These are phyloP conservation scores for Coemansia furcata DNA, from an alignment of 192 early-diverging fungal species.

Conservation along the genomic window DNA sequence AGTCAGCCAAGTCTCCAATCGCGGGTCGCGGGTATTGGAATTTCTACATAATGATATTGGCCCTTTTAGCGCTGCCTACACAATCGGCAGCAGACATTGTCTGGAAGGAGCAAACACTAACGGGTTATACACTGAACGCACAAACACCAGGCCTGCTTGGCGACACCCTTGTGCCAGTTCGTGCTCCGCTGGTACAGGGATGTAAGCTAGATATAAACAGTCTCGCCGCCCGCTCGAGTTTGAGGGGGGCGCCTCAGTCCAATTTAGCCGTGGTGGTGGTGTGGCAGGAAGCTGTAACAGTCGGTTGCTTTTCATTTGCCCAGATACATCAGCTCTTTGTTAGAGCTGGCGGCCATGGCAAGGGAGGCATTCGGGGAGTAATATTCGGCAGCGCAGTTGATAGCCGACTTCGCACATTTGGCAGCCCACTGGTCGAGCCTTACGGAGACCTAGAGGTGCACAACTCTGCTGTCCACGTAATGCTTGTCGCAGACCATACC, in stretches of 20 bases:
- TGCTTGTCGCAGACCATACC: conserved; percentile 7
- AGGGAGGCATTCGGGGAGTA: conserved; percentile 1
- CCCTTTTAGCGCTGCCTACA: not conserved
- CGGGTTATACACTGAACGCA: conserved; percentile 10
- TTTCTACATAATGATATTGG: not conserved
- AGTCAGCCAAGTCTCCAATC: not conserved
- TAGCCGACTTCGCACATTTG: not conserved
- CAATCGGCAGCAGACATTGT: conserved; percentile 3
- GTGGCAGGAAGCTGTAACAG: conserved; percentile 24
- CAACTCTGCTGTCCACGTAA: not conserved
- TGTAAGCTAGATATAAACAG: conserved; percentile 2
- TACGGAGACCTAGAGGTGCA: conserved; percentile 11
- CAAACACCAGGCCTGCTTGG: not conserved
- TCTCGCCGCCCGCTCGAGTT: not conserved
- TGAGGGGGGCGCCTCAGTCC: not conserved
- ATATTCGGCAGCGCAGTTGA: conserved; percentile 26
- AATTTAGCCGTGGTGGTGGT: conserved; percentile 14
- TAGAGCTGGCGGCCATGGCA: not conserved
- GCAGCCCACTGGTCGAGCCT: conserved; percentile 39
- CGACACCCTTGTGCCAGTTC: conserved; percentile 8
- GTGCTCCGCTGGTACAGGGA: conserved; percentile 1
- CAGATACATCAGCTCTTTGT: conserved; percentile 13
- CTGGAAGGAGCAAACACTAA: conserved; percentile 1
- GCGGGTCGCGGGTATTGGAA: not conserved
- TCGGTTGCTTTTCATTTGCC: conserved; percentile 33